Evolutionary conservation across 768 basidiomycete genomes (phyloP).

Genomic region (Coprinopsis sp.): DNA sequence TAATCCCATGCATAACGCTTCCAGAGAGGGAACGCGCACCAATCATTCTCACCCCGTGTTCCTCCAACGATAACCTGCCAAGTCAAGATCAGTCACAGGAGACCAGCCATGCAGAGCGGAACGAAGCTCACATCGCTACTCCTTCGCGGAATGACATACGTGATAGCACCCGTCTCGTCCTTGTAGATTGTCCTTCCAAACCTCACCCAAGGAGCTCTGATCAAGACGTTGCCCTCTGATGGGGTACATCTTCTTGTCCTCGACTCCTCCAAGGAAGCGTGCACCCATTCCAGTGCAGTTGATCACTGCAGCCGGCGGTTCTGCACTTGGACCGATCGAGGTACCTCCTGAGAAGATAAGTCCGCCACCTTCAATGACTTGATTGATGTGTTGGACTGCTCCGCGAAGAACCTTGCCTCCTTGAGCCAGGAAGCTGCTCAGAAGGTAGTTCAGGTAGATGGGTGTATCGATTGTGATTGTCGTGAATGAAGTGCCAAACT

Average conservation of each 20-base stretch:
- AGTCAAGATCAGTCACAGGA: slow-evolving; percentile 48
- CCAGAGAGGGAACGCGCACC: slow-evolving; percentile 31
- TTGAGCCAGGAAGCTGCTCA: slow-evolving; percentile 52
- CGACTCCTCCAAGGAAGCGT: slow-evolving; percentile 71
- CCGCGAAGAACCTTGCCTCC: slow-evolving; percentile 64
- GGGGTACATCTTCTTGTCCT: slow-evolving; percentile 71
- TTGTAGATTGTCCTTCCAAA: slow-evolving; percentile 45
- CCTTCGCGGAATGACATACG: slow-evolving; percentile 63
- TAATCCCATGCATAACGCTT: not conserved
- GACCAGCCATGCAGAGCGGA: slow-evolving; percentile 55
- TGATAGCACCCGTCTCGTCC: slow-evolving; percentile 37
- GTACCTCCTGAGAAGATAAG: slow-evolving; percentile 27
- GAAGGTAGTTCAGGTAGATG: slow-evolving; percentile 66
- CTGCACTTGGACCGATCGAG: slow-evolving; percentile 10
- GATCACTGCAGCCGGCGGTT: slow-evolving; percentile 50
- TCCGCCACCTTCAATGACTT: slow-evolving; percentile 61
- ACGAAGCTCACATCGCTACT: slow-evolving; percentile 64
- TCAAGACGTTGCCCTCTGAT: slow-evolving; percentile 77
- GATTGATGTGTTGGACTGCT: slow-evolving; percentile 62
- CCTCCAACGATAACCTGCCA: slow-evolving; percentile 37
- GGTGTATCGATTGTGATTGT: slow-evolving; percentile 71
- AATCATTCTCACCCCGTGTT: slow-evolving; percentile 54
- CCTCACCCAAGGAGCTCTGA: slow-evolving; percentile 64
- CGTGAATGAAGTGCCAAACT: slow-evolving; percentile 53
- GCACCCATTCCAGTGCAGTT: slow-evolving; percentile 75